phyloP scores from a whole-genome alignment of 2,329 filamentous ascomycete species.

The Cryphonectria carpinicola region DNA sequence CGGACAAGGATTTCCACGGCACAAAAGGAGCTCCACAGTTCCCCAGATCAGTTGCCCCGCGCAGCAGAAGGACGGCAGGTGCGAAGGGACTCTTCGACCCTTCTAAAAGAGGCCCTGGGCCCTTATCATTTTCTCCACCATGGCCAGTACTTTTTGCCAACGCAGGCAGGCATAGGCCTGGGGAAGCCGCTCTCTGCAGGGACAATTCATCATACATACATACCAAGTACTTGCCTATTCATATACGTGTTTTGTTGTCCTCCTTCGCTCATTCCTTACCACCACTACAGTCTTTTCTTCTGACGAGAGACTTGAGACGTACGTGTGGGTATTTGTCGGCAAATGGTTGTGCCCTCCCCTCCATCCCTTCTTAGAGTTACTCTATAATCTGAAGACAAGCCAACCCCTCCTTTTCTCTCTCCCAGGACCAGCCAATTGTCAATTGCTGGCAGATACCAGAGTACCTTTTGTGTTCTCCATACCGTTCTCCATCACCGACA shows the following conservation, averaged over 20 bases:
- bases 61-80: neutral
- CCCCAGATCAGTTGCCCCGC: neutral
- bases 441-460: neutral
- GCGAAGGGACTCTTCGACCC: neutral
- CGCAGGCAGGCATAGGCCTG: constrained; percentile 2
- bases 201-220: constrained; percentile 1
- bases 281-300: neutral
- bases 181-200: constrained; percentile 9
- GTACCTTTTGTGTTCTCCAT: neutral
- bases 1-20: neutral
- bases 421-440: neutral
- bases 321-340: neutral
- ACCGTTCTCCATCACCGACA: neutral
- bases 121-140: neutral
- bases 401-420: neutral
- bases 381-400: neutral
- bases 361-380: neutral
- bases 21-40: neutral
- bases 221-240: neutral
- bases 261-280: neutral
- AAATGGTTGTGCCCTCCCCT: neutral
- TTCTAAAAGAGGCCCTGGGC: neutral
- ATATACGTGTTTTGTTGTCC: neutral
- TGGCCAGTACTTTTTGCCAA: neutral
- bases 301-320: neutral